Conservation (phyloP, 306 rosid genomes). For the Inga oerstediana region DNA sequence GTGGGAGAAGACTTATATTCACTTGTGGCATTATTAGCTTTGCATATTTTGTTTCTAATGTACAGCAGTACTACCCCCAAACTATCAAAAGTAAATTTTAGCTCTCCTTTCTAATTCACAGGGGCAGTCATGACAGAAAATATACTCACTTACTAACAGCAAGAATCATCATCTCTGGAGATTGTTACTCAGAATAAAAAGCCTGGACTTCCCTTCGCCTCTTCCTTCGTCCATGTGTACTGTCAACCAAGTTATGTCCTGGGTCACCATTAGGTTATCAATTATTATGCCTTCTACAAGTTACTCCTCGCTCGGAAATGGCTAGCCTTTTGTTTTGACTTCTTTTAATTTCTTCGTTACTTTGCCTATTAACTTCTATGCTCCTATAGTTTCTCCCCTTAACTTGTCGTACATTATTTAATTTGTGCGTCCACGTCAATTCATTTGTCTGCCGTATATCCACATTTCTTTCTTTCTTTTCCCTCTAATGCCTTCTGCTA, state of each 20-base stretch:
- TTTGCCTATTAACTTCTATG: background rate
- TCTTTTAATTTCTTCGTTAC: background rate
- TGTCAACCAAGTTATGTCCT: constrained; percentile 21
- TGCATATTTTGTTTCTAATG: background rate
- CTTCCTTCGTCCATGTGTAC: background rate
- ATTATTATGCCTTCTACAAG: constrained; percentile 12
- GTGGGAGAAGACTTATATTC: background rate
- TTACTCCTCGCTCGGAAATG: background rate
- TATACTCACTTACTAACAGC: background rate
- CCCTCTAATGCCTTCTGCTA: background rate
- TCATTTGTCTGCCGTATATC: background rate
- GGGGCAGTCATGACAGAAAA: background rate
- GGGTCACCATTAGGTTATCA: constrained; percentile 46
- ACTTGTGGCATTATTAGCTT: background rate
- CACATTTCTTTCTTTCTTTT: background rate
- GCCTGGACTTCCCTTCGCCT: background rate
- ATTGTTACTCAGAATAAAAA: background rate
- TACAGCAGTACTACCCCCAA: background rate
- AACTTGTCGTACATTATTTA: background rate
- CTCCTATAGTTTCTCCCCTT: background rate
- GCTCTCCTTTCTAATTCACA: background rate
- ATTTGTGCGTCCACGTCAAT: background rate
- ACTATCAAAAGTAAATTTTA: background rate
- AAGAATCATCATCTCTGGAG: background rate
- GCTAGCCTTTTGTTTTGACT: background rate